phyloP scores from a whole-genome alignment of 2,329 filamentous ascomycete genomes.

The Diaporthe eres region DNA sequence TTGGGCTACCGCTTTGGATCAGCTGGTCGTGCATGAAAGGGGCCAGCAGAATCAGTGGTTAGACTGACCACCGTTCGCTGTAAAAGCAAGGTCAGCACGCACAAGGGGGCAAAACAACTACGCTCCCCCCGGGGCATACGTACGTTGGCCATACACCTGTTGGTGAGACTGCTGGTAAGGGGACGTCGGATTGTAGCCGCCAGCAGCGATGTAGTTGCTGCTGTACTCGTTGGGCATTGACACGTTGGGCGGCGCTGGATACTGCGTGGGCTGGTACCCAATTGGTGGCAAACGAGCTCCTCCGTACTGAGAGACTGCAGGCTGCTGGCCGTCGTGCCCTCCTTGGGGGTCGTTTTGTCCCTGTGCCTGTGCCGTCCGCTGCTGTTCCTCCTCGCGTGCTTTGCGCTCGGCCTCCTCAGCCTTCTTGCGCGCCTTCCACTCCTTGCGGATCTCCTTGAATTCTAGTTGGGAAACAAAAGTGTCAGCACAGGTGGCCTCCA shows the following conservation, averaged over 20 bases:
- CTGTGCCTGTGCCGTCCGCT: slow-evolving; percentile 65
- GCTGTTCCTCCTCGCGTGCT: slow-evolving; percentile 88
- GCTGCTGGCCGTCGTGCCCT: slow-evolving; percentile 66
- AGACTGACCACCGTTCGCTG: slow-evolving; percentile 49
- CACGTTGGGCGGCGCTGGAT: slow-evolving; percentile 72
- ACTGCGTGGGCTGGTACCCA: slow-evolving; percentile 78
- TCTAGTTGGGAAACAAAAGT: slow-evolving; percentile 68
- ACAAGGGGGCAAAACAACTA: slow-evolving; percentile 28
- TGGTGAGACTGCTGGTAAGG: slow-evolving; percentile 70
- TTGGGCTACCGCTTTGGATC: slow-evolving; percentile 24
- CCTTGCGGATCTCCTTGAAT: slow-evolving; percentile 99
- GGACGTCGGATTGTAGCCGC: slow-evolving; percentile 70
- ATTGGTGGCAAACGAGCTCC: slow-evolving; percentile 81
- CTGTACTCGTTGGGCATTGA: slow-evolving; percentile 70
- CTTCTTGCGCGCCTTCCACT: slow-evolving; percentile 99
- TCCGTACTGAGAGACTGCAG: slow-evolving; percentile 66
- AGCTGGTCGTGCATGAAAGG: slow-evolving; percentile 19
- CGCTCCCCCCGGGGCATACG: slow-evolving; percentile 48
- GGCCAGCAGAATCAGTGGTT: slow-evolving; percentile 36
- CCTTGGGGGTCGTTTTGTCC: slow-evolving; percentile 67
- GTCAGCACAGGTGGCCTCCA: slow-evolving; percentile 43
- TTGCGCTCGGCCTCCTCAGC: slow-evolving; percentile 94
- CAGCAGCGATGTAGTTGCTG: slow-evolving; percentile 59
- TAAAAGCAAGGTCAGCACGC: slow-evolving; percentile 47
- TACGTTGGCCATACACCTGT: slow-evolving; percentile 73